These are phyloP conservation scores for Heterobasidion parviporum DNA, from an alignment of 1,284 basidiomycete genomes.

Conservation along the genomic window DNA sequence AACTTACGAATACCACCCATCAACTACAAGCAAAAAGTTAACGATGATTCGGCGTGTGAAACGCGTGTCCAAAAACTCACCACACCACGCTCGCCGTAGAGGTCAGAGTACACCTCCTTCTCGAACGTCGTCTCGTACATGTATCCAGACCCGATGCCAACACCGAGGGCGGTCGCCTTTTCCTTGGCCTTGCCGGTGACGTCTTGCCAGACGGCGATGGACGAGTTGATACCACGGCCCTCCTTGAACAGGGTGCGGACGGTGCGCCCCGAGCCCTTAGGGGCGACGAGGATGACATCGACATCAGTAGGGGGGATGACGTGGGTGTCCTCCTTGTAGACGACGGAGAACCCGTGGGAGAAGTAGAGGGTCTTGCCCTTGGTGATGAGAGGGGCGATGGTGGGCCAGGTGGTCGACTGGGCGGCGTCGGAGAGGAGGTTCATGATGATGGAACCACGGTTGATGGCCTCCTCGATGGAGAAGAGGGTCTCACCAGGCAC, in stretches of 20 bases:
- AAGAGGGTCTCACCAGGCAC: slow-evolving; percentile 97
- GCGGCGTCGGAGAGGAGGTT: slow-evolving; percentile 98
- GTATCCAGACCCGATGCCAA: slow-evolving; percentile 94
- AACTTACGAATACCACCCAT: slow-evolving; percentile 95
- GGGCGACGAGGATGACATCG: slow-evolving; percentile 98
- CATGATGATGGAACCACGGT: slow-evolving; percentile 98
- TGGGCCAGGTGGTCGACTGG: slow-evolving; percentile 91
- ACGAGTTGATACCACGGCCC: slow-evolving; percentile 95
- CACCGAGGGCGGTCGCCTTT: slow-evolving; percentile 92
- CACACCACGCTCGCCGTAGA: slow-evolving; percentile 99
- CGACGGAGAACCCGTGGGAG: slow-evolving; percentile 98
- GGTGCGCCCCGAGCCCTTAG: slow-evolving; percentile 98
- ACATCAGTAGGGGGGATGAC: slow-evolving; percentile 90
- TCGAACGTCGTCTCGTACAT: slow-evolving; percentile 98
- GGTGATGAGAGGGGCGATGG: slow-evolving; percentile 87
- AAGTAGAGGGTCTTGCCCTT: slow-evolving; percentile 99
- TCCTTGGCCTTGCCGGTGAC: slow-evolving; percentile 97
- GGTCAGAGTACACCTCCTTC: slow-evolving; percentile 99
- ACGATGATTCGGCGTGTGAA: background rate
- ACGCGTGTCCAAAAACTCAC: slow-evolving; percentile 39
- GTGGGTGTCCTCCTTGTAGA: slow-evolving; percentile 96
- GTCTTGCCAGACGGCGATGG: slow-evolving; percentile 85
- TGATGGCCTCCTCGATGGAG: slow-evolving; percentile 96
- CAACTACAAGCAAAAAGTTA: slow-evolving; percentile 41
- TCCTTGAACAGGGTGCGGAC: slow-evolving; percentile 99